These are phyloP conservation scores for Teunomyces gatunensis DNA, from an alignment of 805 yeast genomes.

Conservation along the genomic window DNA sequence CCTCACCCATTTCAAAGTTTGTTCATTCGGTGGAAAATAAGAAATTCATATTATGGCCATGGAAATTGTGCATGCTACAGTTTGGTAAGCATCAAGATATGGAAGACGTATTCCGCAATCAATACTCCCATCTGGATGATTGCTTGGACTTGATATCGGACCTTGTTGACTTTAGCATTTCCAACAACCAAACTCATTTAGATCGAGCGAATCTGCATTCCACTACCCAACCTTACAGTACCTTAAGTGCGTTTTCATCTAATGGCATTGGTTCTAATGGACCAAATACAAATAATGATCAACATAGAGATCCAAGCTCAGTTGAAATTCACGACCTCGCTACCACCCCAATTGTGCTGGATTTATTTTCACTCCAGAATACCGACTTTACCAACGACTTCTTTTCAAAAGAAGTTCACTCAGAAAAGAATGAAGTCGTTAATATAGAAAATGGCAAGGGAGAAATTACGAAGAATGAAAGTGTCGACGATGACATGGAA, in stretches of 20 bases:
- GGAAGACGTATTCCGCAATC: constrained; percentile 6
- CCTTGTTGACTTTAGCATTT: constrained; percentile 32
- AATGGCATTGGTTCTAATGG: constrained; percentile 10
- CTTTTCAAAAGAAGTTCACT: constrained; percentile 7
- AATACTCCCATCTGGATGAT: constrained; percentile 11
- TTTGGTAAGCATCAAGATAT: constrained; percentile 29
- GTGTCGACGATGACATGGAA: constrained; percentile 20
- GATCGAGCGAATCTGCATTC: background rate
- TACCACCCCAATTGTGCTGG: constrained; percentile 12
- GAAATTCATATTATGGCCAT: constrained; percentile 70
- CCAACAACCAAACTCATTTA: constrained; percentile 13
- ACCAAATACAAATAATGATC: constrained; percentile 11
- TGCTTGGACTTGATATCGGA: constrained; percentile 36
- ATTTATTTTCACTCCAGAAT: constrained; percentile 12
- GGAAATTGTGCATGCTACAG: constrained; percentile 62
- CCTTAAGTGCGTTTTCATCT: constrained; percentile 13
- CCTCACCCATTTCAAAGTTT: constrained; percentile 60
- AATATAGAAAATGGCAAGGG: background rate
- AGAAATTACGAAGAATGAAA: constrained; percentile 5
- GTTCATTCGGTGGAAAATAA: constrained; percentile 50
- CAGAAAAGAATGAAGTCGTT: background rate
- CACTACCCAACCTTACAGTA: constrained; percentile 10
- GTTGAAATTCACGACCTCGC: constrained; percentile 12
- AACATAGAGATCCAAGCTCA: constrained; percentile 12
- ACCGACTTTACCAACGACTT: constrained; percentile 13